Conservation (phyloP, 116 monocot species). For the Iris pallida region DNA sequence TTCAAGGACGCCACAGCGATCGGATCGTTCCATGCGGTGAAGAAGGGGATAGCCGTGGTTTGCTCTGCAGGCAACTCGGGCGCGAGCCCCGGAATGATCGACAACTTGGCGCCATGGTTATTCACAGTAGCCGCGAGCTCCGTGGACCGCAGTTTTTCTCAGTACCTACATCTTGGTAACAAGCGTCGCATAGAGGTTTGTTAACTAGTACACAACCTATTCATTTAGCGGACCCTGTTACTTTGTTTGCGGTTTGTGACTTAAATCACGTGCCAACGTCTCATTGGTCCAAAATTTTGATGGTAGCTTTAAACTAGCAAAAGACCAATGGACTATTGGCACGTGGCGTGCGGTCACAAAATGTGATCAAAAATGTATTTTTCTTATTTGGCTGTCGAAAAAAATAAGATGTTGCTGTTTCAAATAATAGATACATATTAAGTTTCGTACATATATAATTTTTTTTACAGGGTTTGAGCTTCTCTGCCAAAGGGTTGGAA, state of each 20-base stretch:
- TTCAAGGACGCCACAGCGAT: slow-evolving; percentile 5
- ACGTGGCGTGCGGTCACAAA: too few relatives aligned
- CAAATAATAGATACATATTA: too few relatives aligned
- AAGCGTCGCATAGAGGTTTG: slow-evolving; percentile 1
- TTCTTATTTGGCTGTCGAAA: too few relatives aligned
- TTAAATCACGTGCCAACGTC: too few relatives aligned
- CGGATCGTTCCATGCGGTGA: slow-evolving; percentile 22
- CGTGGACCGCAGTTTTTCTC: slow-evolving; percentile 41
- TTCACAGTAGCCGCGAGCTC: slow-evolving; percentile 56
- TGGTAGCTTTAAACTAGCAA: too few relatives aligned
- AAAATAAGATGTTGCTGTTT: too few relatives aligned
- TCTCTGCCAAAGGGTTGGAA: not conserved
- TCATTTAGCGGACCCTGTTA: too few relatives aligned
- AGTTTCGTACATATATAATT: too few relatives aligned
- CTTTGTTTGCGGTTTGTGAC: too few relatives aligned
- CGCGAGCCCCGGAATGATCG: slow-evolving; percentile 8
- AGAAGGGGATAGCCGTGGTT: slow-evolving; percentile 13
- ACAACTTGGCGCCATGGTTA: slow-evolving; percentile 55
- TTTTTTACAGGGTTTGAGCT: not conserved
- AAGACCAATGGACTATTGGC: too few relatives aligned
- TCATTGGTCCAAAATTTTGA: too few relatives aligned
- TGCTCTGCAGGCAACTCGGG: slow-evolving; percentile 30
- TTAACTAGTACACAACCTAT: not conserved
- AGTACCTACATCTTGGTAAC: slow-evolving; percentile 10
- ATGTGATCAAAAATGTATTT: too few relatives aligned